These are phyloP conservation scores for Lolium perenne DNA, from an alignment of 176 grass and related monocot genomes.

Conservation along the genomic window DNA sequence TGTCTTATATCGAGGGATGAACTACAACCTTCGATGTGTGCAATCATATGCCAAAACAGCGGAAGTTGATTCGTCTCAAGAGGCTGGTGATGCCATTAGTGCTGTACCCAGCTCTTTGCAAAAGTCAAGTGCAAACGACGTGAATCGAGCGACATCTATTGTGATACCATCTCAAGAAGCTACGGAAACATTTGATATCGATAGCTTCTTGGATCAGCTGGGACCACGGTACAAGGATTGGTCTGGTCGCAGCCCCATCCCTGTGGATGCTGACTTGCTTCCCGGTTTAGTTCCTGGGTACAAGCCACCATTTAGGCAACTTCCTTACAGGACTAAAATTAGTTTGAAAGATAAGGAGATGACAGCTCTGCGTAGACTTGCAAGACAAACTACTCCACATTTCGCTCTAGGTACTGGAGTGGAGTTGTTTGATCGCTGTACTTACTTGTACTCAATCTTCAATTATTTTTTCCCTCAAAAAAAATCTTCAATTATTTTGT, in stretches of 20 bases:
- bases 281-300: slow-evolving; percentile 71
- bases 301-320: slow-evolving; percentile 76
- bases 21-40: slow-evolving; percentile 76
- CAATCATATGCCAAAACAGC: slow-evolving; percentile 68
- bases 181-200: slow-evolving; percentile 56
- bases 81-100: slow-evolving; percentile 5
- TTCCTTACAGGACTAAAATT: slow-evolving; percentile 72
- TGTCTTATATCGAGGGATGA: slow-evolving; percentile 88
- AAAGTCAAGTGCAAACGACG: slow-evolving; percentile 29
- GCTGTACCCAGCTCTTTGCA: neutral
- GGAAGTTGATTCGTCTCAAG: slow-evolving; percentile 32
- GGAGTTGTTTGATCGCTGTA: neutral
- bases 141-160: slow-evolving; percentile 1
- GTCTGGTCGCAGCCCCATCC: slow-evolving; percentile 76
- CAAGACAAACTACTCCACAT: slow-evolving; percentile 93
- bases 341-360: slow-evolving; percentile 73
- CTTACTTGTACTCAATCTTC: neutral
- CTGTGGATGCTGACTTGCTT: slow-evolving; percentile 96
- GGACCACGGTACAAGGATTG: slow-evolving; percentile 88
- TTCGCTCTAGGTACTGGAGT: slow-evolving; percentile 77
- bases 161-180: slow-evolving; percentile 33
- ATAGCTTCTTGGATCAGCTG: slow-evolving; percentile 82
- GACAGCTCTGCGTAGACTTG: slow-evolving; percentile 72
- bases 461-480: neutral
- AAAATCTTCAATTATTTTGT: neutral